phyloP scores from a whole-genome alignment of 257 asterid genomes.

The Solanum stenotomum region DNA sequence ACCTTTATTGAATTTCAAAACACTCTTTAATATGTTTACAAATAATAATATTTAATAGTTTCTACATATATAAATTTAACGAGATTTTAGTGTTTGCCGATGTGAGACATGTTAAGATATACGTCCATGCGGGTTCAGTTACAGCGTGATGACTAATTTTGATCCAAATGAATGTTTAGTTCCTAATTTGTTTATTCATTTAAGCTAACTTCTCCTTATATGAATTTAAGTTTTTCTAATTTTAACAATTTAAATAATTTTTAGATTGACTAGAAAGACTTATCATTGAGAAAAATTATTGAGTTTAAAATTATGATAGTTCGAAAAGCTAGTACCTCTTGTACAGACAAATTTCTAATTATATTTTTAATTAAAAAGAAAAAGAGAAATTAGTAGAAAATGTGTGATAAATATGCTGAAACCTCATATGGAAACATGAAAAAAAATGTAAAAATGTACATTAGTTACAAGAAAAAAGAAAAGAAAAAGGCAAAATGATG shows the following conservation, averaged over 20 bases:
- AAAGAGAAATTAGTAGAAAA: not conserved
- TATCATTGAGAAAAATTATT: not conserved
- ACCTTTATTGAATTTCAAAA: not conserved
- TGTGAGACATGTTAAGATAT: not conserved
- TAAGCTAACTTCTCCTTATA: not conserved
- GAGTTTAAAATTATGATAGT: not conserved
- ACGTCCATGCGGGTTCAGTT: not conserved
- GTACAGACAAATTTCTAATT: not conserved
- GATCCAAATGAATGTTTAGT: not conserved
- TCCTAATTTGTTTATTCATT: not conserved
- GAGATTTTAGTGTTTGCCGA: not conserved
- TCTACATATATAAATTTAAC: not conserved
- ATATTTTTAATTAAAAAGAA: not conserved
- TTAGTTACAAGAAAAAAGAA: not conserved
- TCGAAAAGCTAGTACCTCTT: not conserved
- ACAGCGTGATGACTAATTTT: too few relatives aligned
- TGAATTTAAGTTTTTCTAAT: not conserved
- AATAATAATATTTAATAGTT: too few relatives aligned
- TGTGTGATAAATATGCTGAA: too few relatives aligned
- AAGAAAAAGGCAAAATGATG: not conserved
- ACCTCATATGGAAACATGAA: not conserved
- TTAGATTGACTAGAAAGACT: not conserved
- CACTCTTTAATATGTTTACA: not conserved
- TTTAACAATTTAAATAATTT: not conserved
- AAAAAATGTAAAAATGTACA: too few relatives aligned